Evolutionary conservation across 257 asterid genomes (phyloP).

Genomic region (Capsicum pubescens): DNA sequence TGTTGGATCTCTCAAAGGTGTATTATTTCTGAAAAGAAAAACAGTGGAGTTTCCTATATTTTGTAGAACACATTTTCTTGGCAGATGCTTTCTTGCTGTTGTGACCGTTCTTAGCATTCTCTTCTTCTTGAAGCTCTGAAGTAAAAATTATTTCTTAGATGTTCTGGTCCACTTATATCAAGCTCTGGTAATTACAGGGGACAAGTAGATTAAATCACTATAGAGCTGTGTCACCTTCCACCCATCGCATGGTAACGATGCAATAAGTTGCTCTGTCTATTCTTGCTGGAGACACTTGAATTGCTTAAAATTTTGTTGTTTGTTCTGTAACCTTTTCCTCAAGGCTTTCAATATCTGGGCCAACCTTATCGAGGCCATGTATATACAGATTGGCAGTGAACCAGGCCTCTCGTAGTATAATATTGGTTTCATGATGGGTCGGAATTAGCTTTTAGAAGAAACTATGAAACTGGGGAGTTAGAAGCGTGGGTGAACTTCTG

Average conservation of each 20-base stretch:
- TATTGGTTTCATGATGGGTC: neutral
- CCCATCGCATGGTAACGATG: neutral
- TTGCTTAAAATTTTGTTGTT: neutral
- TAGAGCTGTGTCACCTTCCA: neutral
- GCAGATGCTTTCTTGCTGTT: neutral
- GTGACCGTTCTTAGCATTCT: neutral
- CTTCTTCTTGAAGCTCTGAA: neutral
- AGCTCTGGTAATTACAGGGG: conserved; percentile 16
- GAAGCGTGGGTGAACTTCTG: neutral
- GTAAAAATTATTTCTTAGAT: neutral
- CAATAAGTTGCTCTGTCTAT: neutral
- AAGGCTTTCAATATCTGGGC: neutral
- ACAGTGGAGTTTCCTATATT: neutral
- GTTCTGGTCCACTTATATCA: neutral
- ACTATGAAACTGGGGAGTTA: neutral
- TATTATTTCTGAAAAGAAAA: neutral
- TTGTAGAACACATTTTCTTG: neutral
- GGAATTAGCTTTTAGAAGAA: neutral
- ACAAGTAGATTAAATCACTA: neutral
- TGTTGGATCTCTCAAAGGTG: neutral
- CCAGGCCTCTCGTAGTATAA: neutral
- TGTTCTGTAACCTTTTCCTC: neutral
- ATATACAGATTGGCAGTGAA: neutral
- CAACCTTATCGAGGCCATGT: neutral
- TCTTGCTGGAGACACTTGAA: neutral